Evolutionary conservation across 805 yeast genomes (phyloP).

Genomic region (Candida verbasci): DNA sequence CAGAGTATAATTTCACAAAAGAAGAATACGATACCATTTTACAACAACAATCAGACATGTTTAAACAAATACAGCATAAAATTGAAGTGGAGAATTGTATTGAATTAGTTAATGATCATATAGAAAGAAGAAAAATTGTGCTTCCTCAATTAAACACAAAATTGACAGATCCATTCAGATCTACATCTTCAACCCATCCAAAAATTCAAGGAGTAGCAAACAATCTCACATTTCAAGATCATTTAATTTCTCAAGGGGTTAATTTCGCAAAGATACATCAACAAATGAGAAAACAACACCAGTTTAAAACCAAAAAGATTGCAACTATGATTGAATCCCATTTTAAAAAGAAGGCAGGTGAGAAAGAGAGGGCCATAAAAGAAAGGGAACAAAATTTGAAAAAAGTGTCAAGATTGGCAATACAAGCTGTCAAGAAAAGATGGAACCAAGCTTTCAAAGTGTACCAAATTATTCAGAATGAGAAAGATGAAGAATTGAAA

Average conservation of each 20-base stretch:
- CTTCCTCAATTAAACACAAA: conserved; percentile 42
- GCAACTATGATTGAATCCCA: conserved; percentile 82
- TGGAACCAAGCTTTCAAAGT: conserved; percentile 91
- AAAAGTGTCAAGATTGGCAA: conserved; percentile 74
- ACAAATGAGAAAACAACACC: conserved; percentile 59
- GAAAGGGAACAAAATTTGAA: conserved; percentile 69
- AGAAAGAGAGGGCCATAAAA: conserved; percentile 74
- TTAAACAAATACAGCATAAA: conserved; percentile 43
- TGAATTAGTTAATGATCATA: conserved; percentile 46
- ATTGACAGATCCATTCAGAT: conserved; percentile 43
- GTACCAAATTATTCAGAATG: conserved; percentile 64
- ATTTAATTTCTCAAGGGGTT: conserved; percentile 71
- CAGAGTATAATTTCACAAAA: conserved; percentile 26
- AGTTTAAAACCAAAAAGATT: conserved; percentile 64
- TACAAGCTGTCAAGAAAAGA: conserved; percentile 79
- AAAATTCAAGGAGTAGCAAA: conserved; percentile 40
- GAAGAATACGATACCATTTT: conserved; percentile 63
- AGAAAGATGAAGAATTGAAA: conserved; percentile 75
- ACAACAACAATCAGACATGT: conserved; percentile 46
- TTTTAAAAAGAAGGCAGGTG: conserved; percentile 82
- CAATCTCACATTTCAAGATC: conserved; percentile 60
- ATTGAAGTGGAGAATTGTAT: conserved; percentile 30
- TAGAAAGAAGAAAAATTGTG: conserved; percentile 41
- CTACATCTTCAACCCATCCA: conserved; percentile 37
- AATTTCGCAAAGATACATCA: conserved; percentile 65